phyloP scores from a whole-genome alignment of 1,284 basidiomycete genomes.

The Cryptococcus jaspeensis region DNA sequence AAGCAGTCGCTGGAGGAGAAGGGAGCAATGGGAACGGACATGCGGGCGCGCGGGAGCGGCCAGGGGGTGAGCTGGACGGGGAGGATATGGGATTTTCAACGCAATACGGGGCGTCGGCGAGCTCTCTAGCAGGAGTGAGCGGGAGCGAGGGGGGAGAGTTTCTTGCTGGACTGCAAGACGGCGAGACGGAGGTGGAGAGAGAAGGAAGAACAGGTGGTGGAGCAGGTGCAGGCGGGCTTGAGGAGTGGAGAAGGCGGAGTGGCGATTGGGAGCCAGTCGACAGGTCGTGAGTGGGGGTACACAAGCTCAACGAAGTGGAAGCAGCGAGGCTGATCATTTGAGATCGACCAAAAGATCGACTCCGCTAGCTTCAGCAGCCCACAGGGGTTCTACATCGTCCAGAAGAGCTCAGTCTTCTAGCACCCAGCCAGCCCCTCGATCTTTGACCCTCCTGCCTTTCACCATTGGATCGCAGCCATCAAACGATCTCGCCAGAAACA shows the following conservation, averaged over 20 bases:
- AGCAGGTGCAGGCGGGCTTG: neutral
- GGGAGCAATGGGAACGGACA: too few relatives aligned
- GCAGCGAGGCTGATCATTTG: neutral
- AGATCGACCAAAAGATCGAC: neutral
- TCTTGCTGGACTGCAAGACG: constrained; percentile 20
- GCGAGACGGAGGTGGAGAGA: constrained; percentile 18
- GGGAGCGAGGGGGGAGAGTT: constrained; percentile 28
- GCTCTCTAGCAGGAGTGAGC: constrained; percentile 26
- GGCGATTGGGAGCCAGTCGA: constrained; percentile 1
- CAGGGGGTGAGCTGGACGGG: too few relatives aligned
- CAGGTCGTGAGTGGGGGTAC: neutral
- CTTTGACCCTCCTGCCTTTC: constrained; percentile 29
- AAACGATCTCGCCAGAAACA: constrained; percentile 10
- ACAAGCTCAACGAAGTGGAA: neutral
- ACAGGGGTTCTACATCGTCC: neutral
- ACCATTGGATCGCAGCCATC: constrained; percentile 4
- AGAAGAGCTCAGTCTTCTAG: neutral
- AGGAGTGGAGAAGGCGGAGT: constrained; percentile 7
- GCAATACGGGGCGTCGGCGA: constrained; percentile 34
- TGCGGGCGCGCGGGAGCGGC: too few relatives aligned
- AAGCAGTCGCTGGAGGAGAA: too few relatives aligned
- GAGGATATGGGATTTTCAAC: constrained; percentile 18
- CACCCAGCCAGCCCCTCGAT: constrained; percentile 14
- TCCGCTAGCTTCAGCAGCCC: neutral
- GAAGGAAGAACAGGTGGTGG: constrained; percentile 4